Conservation (phyloP, 2,329 filamentous ascomycete genomes). For the Verticillium isaacii region DNA sequence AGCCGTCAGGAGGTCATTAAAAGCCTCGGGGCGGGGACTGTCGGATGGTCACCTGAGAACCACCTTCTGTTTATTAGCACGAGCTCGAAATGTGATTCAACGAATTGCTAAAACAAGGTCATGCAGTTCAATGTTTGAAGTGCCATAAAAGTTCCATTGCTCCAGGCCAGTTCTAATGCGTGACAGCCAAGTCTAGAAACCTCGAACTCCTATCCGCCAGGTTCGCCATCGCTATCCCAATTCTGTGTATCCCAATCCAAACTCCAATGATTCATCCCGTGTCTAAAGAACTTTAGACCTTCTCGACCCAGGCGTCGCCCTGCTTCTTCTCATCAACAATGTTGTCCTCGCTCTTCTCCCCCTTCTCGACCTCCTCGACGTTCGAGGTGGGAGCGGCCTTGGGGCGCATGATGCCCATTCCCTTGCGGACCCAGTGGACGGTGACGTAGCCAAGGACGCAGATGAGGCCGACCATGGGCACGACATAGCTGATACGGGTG, state of each 20-base stretch:
- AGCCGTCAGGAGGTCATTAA: too few species aligned
- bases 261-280: background rate
- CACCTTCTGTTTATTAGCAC: background rate
- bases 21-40: too few species aligned
- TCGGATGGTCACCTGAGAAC: too few species aligned
- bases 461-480: slow-evolving; percentile 36
- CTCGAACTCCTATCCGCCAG: background rate
- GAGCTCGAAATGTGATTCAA: too few species aligned
- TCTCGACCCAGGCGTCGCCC: background rate
- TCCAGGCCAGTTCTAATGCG: background rate
- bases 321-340: background rate
- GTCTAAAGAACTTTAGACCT: background rate
- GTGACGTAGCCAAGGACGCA: slow-evolving; percentile 27
- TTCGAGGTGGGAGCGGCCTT: slow-evolving; percentile 20
- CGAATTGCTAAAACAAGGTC: too few species aligned
- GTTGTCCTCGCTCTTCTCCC: background rate
- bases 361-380: slow-evolving; percentile 6
- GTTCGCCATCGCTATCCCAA: background rate
- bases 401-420: slow-evolving; percentile 22
- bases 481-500: slow-evolving; percentile 36
- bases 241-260: background rate
- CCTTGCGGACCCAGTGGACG: slow-evolving; percentile 25
- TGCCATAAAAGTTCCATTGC: background rate
- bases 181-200: background rate
- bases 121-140: background rate